Conservation (phyloP, 371 early-diverging fungal genomes). For the Lichtheimia ornata region DNA sequence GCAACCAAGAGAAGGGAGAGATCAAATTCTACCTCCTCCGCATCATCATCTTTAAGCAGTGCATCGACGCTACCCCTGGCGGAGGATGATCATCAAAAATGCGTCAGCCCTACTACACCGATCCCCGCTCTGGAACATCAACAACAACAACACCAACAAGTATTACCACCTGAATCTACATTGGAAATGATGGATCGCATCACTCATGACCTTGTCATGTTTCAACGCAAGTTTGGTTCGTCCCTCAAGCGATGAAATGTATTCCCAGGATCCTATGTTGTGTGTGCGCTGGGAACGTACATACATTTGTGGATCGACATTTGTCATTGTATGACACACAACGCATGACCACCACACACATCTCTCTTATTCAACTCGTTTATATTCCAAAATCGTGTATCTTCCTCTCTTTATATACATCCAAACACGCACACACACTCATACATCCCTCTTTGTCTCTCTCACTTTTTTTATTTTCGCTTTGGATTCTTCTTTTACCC, state of each 20-base stretch:
- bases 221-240: conserved; percentile 40
- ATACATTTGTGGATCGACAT: too few species aligned
- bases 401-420: too few species aligned
- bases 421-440: background rate
- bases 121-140: conserved; percentile 5
- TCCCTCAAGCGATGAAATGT: too few species aligned
- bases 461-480: background rate
- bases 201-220: conserved; percentile 39
- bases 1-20: conserved; percentile 23
- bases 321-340: background rate
- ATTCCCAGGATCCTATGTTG: too few species aligned
- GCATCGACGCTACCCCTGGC: conserved; percentile 43
- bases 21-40: conserved; percentile 19
- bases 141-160: background rate
- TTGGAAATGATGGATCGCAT: conserved; percentile 45
- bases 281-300: too few species aligned
- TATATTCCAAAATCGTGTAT: conserved; percentile 4
- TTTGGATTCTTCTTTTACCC: too few species aligned
- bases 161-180: conserved; percentile 23
- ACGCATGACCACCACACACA: conserved; percentile 7
- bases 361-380: background rate
- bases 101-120: conserved; percentile 22
- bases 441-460: background rate
- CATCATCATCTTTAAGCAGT: conserved; percentile 33
- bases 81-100: conserved; percentile 17